A percentile compares a stretch with the other conserved stretches of the same genome.
phyloP scores from a whole-genome alignment of 345 rosid species.

The Fremontodendron californicum region DNA sequence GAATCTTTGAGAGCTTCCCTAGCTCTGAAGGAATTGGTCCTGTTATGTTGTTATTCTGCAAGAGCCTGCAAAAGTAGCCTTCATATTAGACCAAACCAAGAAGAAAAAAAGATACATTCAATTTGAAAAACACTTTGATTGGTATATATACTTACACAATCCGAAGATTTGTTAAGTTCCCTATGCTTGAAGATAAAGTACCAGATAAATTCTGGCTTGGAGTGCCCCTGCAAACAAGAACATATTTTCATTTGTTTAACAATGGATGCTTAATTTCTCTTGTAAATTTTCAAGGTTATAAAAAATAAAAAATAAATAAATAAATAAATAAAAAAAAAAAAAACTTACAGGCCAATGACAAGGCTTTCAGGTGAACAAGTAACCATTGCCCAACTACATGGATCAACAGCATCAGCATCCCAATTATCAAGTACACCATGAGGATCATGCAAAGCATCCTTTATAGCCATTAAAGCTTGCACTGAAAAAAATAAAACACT shows the following conservation, averaged over 20 bases:
- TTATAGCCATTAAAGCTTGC: constrained; percentile 84
- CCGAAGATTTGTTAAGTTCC: constrained; percentile 83
- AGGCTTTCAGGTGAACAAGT: constrained; percentile 74
- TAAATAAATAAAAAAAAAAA: not conserved
- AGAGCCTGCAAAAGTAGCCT: constrained; percentile 40
- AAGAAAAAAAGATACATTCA: not conserved
- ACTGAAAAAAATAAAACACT: constrained; percentile 36
- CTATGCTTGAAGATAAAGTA: constrained; percentile 78
- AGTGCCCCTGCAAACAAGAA: constrained; percentile 54
- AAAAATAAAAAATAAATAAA: no score
- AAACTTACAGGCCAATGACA: constrained; percentile 78
- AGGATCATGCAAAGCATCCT: constrained; percentile 70
- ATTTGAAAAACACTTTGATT: not conserved
- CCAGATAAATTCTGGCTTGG: constrained; percentile 93
- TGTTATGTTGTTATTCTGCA: constrained; percentile 92
- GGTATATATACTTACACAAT: constrained; percentile 49
- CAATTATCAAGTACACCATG: constrained; percentile 87
- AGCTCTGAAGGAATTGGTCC: constrained; percentile 77
- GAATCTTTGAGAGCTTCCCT: constrained; percentile 67
- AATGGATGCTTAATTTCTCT: constrained; percentile 10
- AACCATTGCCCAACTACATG: constrained; percentile 96
- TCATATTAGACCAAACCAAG: not conserved
- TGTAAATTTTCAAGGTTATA: not conserved
- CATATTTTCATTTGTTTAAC: not conserved
- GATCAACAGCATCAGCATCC: constrained; percentile 94